Conservation (phyloP, 768 basidiomycete species). For the Chalciporus piperatus region DNA sequence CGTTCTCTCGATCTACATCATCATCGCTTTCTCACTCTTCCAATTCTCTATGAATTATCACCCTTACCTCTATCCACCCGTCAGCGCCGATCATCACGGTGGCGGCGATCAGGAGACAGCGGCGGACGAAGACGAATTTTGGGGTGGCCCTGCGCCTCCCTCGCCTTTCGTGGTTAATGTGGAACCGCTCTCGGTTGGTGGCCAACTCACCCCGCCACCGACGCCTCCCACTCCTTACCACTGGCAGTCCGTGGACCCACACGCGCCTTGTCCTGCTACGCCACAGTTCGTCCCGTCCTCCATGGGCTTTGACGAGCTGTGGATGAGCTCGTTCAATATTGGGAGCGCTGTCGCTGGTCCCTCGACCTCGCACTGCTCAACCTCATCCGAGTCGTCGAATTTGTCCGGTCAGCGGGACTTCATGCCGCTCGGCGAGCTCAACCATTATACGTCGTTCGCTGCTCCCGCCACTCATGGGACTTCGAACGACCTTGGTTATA, state of each 20-base stretch:
- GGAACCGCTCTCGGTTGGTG: background rate
- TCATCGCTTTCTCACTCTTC: background rate
- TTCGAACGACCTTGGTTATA: background rate
- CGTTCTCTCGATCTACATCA: background rate
- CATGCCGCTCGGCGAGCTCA: background rate
- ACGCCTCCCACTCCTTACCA: background rate
- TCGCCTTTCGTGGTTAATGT: conserved; percentile 8
- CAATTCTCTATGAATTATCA: background rate
- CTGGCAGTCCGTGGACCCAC: background rate
- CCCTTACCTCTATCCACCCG: background rate
- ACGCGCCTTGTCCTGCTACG: conserved; percentile 15
- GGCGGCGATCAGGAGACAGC: background rate
- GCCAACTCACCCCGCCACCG: conserved; percentile 7
- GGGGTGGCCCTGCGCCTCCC: conserved; percentile 1
- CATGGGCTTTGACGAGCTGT: background rate
- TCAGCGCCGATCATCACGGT: background rate
- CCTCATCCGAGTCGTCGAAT: background rate
- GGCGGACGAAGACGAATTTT: background rate
- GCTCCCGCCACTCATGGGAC: background rate
- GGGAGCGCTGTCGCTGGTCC: background rate
- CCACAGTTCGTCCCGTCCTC: conserved; percentile 1
- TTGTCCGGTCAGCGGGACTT: background rate
- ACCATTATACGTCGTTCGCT: background rate
- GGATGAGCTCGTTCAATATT: background rate
- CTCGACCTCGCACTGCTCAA: background rate